Base-by-base conservation (phyloP, 2,329 filamentous ascomycete genomes). In the Pseudonectria buxi region DNA sequence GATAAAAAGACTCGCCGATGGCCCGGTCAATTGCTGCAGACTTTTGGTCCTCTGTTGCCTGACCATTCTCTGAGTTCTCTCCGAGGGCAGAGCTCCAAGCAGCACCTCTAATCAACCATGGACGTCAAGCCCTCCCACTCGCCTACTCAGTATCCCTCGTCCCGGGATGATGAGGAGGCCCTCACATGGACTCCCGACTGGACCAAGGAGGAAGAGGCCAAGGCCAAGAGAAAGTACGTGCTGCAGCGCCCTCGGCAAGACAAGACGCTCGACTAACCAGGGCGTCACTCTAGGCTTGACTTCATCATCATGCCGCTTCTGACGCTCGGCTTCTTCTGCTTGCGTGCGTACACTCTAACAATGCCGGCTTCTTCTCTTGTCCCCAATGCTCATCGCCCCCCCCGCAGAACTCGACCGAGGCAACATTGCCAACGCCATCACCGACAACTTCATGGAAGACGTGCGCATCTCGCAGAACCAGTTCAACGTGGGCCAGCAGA, bases 401-500 rank as follows among this genome's bases (percentile, higher is more conserved):
- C 6, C 24, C n/a, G 9, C 40, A 61, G 58, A 65, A 35, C 56
- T 65, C 24, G 62, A 65, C 34, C 54, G 62, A 14, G 57, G 59
- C 25, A 65, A 65, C 40, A 62, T 73, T 59, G 51, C 62, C 37
- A 70, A 68, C 27, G 69, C 69, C 15, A 50, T 73, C 29, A 72
- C 69, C 6, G 56, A 57, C 2, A 67, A 68, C 39, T 69, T 76
- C 45, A 64, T 71, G 29, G 49, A 61, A 14, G 71, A 75, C 44
- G 61, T 75, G 14, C 54, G 60, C 12, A 64, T 75, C 41, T 63
- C 61, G 3, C 69, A 70, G 5, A 65, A 73, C 39, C 64, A 74
- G 41, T 65, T 72, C 51, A 74, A 74, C 31, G 53, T 72, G 24
- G 71, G 71, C 4, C 64, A 69, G 15, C 68, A 72, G 39, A 56